phyloP scores from a whole-genome alignment of 192 early-diverging fungal species.

The Spinellus fusiger region DNA sequence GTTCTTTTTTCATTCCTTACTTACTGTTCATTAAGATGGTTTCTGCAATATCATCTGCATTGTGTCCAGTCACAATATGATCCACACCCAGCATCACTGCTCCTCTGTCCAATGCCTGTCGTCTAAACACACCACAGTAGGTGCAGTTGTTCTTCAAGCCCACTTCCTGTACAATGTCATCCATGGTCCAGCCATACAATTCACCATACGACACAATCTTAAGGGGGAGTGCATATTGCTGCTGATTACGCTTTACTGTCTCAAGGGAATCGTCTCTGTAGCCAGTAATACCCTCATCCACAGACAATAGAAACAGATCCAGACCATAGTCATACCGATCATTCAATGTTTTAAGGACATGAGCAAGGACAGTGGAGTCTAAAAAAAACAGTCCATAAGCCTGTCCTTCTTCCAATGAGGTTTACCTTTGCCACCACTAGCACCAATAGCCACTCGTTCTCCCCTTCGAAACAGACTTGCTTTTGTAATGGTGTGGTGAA shows the following conservation, averaged over 20 bases:
- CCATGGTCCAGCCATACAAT: slow-evolving; percentile 98
- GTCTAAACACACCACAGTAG: slow-evolving; percentile 96
- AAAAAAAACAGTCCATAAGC: neutral
- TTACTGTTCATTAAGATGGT: slow-evolving; percentile 97
- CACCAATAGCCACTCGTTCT: slow-evolving; percentile 91
- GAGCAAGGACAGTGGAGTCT: slow-evolving; percentile 95
- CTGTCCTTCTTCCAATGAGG: neutral
- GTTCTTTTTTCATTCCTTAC: neutral
- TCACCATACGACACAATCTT: slow-evolving; percentile 93
- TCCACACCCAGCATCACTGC: slow-evolving; percentile 84
- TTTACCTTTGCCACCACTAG: slow-evolving; percentile 85
- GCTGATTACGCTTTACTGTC: slow-evolving; percentile 93
- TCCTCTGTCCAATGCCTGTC: slow-evolving; percentile 95
- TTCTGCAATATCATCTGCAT: slow-evolving; percentile 98
- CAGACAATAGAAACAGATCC: slow-evolving; percentile 84
- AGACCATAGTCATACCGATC: slow-evolving; percentile 89
- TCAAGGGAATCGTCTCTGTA: slow-evolving; percentile 97
- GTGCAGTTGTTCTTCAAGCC: slow-evolving; percentile 99
- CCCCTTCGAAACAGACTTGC: slow-evolving; percentile 78
- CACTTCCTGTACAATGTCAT: slow-evolving; percentile 90
- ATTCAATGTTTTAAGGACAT: slow-evolving; percentile 91
- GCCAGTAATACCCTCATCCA: slow-evolving; percentile 97
- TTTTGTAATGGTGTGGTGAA: slow-evolving; percentile 86
- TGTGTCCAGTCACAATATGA: slow-evolving; percentile 98
- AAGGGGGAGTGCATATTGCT: slow-evolving; percentile 89